phyloP scores from a whole-genome alignment of 306 rosid species.

The Coriaria nepalensis region DNA sequence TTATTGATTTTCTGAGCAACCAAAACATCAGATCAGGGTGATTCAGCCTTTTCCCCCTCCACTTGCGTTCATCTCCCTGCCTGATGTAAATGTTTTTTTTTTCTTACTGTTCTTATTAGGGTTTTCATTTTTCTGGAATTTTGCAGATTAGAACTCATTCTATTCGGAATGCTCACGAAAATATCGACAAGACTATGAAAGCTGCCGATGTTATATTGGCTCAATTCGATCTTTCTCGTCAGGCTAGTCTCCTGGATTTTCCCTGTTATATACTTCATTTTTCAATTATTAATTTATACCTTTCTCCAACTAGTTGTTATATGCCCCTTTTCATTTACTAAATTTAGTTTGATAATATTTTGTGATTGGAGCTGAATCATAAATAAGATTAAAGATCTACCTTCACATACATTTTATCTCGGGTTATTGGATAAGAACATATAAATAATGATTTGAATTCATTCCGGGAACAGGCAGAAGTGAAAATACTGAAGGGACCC shows the following conservation, averaged over 20 bases:
- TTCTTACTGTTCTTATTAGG: conserved; percentile 2
- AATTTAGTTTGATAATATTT: background rate
- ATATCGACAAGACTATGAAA: conserved; percentile 82
- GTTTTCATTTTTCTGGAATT: conserved; percentile 17
- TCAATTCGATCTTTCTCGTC: conserved; percentile 79
- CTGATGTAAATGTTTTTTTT: background rate
- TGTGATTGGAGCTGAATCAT: too few species aligned
- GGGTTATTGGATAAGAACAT: too few species aligned
- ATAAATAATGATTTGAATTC: conserved; percentile 3
- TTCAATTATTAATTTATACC: conserved; percentile 1
- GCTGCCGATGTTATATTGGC: conserved; percentile 75
- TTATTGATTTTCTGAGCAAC: conserved; percentile 7
- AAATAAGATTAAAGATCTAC: too few species aligned
- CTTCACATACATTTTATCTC: too few species aligned
- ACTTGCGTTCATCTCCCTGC: too few species aligned
- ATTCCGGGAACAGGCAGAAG: conserved; percentile 45
- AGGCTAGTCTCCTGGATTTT: conserved; percentile 36
- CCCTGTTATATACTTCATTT: conserved; percentile 1
- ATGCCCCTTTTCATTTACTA: too few species aligned
- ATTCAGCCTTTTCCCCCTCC: too few species aligned
- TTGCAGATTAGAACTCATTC: conserved; percentile 79
- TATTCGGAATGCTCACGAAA: conserved; percentile 90
- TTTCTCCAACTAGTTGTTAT: background rate
- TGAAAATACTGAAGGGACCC: conserved; percentile 68
- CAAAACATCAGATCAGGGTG: background rate